phyloP scores from a whole-genome alignment of 768 basidiomycete genomes.

The Phlebiopsis gigantea region DNA sequence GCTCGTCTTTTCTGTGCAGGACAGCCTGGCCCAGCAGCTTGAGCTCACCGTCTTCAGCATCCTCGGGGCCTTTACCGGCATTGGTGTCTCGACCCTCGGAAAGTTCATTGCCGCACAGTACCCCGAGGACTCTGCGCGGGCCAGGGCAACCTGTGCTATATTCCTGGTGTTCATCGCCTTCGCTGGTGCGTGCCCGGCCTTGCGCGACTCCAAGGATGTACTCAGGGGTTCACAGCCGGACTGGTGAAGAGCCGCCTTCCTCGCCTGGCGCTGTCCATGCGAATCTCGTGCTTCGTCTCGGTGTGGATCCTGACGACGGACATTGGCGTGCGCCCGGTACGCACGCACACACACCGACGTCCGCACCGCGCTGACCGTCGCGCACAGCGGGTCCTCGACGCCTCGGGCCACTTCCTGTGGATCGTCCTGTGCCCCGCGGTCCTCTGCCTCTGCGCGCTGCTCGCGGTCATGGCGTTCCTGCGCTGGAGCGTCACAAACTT shows the following conservation, averaged over 20 bases:
- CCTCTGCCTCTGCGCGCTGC: constrained; percentile 33
- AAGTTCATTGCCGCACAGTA: constrained; percentile 28
- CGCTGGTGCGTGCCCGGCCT: constrained; percentile 24
- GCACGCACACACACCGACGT: constrained; percentile 5
- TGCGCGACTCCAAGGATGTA: background rate
- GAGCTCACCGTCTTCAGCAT: constrained; percentile 40
- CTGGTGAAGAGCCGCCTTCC: constrained; percentile 39
- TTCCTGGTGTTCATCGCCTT: constrained; percentile 36
- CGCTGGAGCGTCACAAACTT: constrained; percentile 40
- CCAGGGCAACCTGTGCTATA: constrained; percentile 35
- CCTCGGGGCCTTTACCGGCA: constrained; percentile 35
- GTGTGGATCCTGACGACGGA: constrained; percentile 40
- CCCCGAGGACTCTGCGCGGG: constrained; percentile 20
- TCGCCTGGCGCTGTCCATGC: constrained; percentile 36
- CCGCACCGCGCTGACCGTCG: background rate
- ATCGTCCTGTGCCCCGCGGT: constrained; percentile 34
- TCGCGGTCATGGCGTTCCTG: constrained; percentile 33
- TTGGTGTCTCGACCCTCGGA: constrained; percentile 32
- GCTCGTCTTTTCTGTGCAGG: constrained; percentile 41
- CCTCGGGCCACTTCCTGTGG: constrained; percentile 34
- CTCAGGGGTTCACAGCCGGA: constrained; percentile 25
- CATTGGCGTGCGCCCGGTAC: constrained; percentile 28
- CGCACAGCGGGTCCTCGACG: constrained; percentile 19
- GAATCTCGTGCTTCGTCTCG: constrained; percentile 42
- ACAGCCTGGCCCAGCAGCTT: constrained; percentile 42